Conservation (phyloP, 2,329 filamentous ascomycete genomes). For the Penicillium sp. region DNA sequence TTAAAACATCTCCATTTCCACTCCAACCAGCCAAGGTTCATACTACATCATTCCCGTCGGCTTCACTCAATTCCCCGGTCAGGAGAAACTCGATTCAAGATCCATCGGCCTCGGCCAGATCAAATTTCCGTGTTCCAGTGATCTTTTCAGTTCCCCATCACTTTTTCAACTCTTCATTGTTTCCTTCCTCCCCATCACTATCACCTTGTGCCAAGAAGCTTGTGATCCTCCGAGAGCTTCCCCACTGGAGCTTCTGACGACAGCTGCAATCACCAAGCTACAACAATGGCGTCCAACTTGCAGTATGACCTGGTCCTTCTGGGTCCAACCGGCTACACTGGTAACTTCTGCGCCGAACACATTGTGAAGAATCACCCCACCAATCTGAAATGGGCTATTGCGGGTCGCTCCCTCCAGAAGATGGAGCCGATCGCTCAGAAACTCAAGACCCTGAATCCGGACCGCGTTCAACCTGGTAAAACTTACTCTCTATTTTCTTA, state of each 20-base stretch:
- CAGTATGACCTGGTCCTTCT: constrained; percentile 62
- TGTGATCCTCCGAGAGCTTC: constrained; percentile 1
- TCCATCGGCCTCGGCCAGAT: background rate
- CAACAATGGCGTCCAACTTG: constrained; percentile 40
- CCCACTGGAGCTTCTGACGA: constrained; percentile 10
- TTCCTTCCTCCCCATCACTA: background rate
- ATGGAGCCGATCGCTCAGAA: constrained; percentile 63
- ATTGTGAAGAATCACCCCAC: constrained; percentile 65
- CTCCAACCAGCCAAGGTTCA: background rate
- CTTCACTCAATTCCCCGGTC: constrained; percentile 9
- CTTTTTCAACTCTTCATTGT: background rate
- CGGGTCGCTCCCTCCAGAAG: constrained; percentile 73
- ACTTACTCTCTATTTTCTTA: background rate
- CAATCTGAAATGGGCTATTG: constrained; percentile 79
- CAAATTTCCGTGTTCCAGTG: background rate
- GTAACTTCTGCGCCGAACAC: constrained; percentile 68
- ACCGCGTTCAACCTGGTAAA: constrained; percentile 65
- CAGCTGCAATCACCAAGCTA: constrained; percentile 1
- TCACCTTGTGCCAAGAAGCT: background rate
- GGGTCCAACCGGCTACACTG: constrained; percentile 76
- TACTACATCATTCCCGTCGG: constrained; percentile 3
- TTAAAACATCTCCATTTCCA: no score
- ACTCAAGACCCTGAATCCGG: constrained; percentile 59
- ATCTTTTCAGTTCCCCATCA: no score
- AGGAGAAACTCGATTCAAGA: constrained; percentile 1